Evolutionary conservation across 2,329 filamentous ascomycete genomes (phyloP), one percentile per base, ranked within the genome.

Genomic region (Hymenoscyphus fructigenus): DNA sequence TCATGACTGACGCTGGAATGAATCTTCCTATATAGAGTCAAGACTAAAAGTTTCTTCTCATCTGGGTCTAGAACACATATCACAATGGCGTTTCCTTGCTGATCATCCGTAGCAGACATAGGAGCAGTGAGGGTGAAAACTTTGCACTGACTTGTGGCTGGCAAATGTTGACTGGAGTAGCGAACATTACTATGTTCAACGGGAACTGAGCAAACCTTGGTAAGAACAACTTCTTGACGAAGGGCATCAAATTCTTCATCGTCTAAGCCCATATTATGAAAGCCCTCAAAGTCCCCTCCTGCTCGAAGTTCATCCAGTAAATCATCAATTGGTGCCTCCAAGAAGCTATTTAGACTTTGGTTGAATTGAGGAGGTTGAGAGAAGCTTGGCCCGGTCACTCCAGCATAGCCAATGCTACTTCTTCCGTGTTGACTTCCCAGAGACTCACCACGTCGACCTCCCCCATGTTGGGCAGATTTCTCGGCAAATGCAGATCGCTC

Each of bases 401-500:
- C 67, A 20, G 78, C 78, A 73, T 86, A 82, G 71, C 61, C 73
- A 60, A 71, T 71, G 56, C 91, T 93, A 57, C 81, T 81, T 55
- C 91, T 85, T 41, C 84, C 82, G 62, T 86, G 85, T 61, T 86
- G 83, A 62, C 84, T 88, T 34, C 90, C 90, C 68, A 95, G 85
- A 1, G 93, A 96, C 61, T 95, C 89, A 53, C 77, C 79, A 62
- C 75, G 80, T 77, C 70, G 77, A 71, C 62, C 78, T 26, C 65
- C 36, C 74, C 60, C 75, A 76, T 77, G 81, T 70, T 78, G 81
- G 28, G 68, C 69, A 17, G 85, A 83, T 66, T 88, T 85, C 59
- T 97, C 93, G 32, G 88, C 85, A 74, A 96, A 96, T n/a, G 88
- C 85, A 0, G 88, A 84, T 72, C 91, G 85, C 70, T 96, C 93